These are phyloP conservation scores for Thelonectria olida DNA, from an alignment of 2,329 filamentous ascomycete species.

Conservation along the genomic window DNA sequence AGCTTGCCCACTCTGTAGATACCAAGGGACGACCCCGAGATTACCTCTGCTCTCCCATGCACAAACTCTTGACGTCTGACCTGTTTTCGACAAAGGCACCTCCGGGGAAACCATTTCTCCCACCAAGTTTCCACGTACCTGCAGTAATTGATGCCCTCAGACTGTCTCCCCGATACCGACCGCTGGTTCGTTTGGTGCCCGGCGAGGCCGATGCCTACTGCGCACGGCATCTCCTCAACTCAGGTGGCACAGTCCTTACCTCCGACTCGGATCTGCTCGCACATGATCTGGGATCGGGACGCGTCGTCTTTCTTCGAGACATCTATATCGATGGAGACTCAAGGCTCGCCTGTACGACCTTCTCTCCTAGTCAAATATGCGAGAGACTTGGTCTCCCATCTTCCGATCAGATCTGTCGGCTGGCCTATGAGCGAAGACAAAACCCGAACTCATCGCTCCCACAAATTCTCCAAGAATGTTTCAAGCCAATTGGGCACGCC, in stretches of 20 bases:
- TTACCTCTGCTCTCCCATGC: slow-evolving; percentile 28
- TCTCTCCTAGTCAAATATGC: slow-evolving; percentile 49
- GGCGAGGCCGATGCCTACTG: slow-evolving; percentile 89
- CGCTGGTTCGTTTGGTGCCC: slow-evolving; percentile 68
- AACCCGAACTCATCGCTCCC: slow-evolving; percentile 42
- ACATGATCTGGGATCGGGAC: slow-evolving; percentile 73
- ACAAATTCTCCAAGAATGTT: slow-evolving; percentile 42
- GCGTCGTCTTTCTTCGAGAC: slow-evolving; percentile 75
- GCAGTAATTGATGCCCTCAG: slow-evolving; percentile 76
- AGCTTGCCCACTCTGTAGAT: slow-evolving; percentile 52
- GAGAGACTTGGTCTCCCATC: slow-evolving; percentile 52
- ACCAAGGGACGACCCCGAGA: slow-evolving; percentile 37
- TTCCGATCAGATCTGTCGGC: slow-evolving; percentile 39
- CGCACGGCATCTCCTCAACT: slow-evolving; percentile 67
- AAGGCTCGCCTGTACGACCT: slow-evolving; percentile 38
- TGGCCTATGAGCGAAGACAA: slow-evolving; percentile 48
- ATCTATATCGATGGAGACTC: slow-evolving; percentile 53
- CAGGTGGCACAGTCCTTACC: slow-evolving; percentile 72
- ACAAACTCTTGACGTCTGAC: slow-evolving; percentile 15
- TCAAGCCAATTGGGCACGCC: slow-evolving; percentile 27
- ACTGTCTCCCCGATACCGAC: slow-evolving; percentile 51
- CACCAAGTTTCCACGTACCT: slow-evolving; percentile 79
- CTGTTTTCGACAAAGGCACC: slow-evolving; percentile 39
- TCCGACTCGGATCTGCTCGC: slow-evolving; percentile 89
- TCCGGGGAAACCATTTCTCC: slow-evolving; percentile 48